Evolutionary conservation across 2,329 filamentous ascomycete genomes (phyloP), one percentile per base, ranked within the genome.

Genomic region (Calonectria henricotiae): DNA sequence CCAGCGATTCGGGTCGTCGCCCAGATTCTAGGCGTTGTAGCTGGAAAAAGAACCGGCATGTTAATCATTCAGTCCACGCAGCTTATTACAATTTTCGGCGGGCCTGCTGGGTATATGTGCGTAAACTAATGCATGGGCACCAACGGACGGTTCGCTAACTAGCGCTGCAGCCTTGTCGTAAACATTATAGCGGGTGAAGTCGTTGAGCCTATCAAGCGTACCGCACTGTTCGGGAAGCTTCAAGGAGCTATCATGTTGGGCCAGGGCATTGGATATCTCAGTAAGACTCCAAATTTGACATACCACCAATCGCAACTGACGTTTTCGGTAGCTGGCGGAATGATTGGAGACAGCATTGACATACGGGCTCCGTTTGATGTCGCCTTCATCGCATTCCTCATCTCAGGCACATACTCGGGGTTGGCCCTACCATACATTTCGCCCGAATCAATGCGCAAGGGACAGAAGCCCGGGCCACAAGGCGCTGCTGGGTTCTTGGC

Each of bases 111-210:
- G 0, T 94, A 93, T 75, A 86, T 93, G 82, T 85, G 66, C 71
- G 82, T 20, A 1, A 37, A 23, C 35, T 0, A 8, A 1, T 7
- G 3, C 1, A 2, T 1, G 6, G 5, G 15, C 27, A 15, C 17
- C n/a, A 3, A 1, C 0, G 2, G 1, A 32, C 20, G 9, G 44
- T 4, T 11, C n/a, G 30, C 72, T 74, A 6, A 77, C 49, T 7
- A 0, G 2, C 4, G 0, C 9, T 0, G 1, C 47, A 85, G 84
- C 9, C 85, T 94, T 4, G 88, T 91, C 1, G 83, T 93, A 25
- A 94, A 94, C 74, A 90, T 91, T 13, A 90, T 92, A 51, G 90
- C 91, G 0, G 88, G 91, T 1, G 91, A 93, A 77, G 83, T 92
- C 2, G 89, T 92, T 0, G 84, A 88, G 44, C 87, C 90, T 0